Conservation (phyloP, 176 grass and related monocot genomes). For the Carex scoparia region DNA sequence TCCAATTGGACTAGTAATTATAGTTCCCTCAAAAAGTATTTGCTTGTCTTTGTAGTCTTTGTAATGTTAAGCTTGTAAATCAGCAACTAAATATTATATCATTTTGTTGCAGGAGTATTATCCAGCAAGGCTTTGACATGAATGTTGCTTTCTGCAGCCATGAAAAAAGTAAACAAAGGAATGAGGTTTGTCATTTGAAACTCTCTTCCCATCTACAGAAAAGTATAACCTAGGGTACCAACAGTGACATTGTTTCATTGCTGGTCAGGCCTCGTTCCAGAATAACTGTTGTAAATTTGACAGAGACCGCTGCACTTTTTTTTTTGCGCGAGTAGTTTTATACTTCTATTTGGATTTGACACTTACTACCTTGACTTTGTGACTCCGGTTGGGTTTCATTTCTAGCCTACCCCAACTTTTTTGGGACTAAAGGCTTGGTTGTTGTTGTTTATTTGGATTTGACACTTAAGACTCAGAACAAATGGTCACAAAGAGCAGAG, state of each 20-base stretch:
- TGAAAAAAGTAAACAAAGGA: conserved; percentile 81
- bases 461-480: not conserved
- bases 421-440: no score
- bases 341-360: not conserved
- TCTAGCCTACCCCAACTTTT: no score
- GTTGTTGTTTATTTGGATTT: no score
- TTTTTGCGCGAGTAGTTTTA: not conserved
- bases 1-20: not conserved
- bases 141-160: conserved; percentile 81
- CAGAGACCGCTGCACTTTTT: not conserved
- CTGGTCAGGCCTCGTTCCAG: not conserved
- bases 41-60: not conserved
- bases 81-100: conserved; percentile 17
- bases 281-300: not conserved
- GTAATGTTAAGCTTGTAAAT: not conserved
- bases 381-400: no score
- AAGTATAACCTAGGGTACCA: not conserved
- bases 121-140: conserved; percentile 90
- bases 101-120: conserved; percentile 61
- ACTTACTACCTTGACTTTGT: no score
- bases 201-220: not conserved
- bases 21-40: not conserved
- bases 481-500: not conserved
- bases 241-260: not conserved
- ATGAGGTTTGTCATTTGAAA: conserved; percentile 51